Evolutionary conservation across 371 early-diverging fungal species (phyloP), one percentile per base, ranked within the genome.

Genomic region (Mucor piriformis): DNA sequence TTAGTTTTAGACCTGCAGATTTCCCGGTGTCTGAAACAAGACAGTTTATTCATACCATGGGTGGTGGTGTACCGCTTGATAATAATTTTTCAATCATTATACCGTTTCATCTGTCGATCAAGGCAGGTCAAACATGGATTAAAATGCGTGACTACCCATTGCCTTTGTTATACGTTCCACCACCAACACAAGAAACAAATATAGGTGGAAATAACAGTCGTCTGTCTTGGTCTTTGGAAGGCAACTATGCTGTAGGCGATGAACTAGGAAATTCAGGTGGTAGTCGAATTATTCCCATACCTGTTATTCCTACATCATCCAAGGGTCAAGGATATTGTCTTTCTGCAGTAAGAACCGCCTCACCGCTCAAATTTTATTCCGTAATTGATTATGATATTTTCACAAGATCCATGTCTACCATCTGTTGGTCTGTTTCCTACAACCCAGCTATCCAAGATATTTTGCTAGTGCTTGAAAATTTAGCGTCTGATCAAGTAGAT

Each of bases 381-480:
- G 62, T 62, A 2, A 64, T 82, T 6, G 51, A 57, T 8, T 82
- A 83, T 6, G 49, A 59, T 16, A 65, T 86, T 11, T 15, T 50
- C 5, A 72, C 64, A 0, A 51, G 64, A 2, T 57, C 66, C 8
- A 40, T 54, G 40, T 61, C 73, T 0, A 64, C 61, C 29, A 40
- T 79, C 18, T 62, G 73, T 18, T 85, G 85, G 83, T 83, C 87
- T 11, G 63, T 78, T 3, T 73, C 84, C 0, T 68, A 77, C 27
- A 87, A 83, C 35, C 83, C 87, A 3, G 74, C 79, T 3, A 63
- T 89, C 7, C 76, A 78, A 32, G 88, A 91, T 57, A 66, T 88
- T 32, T 60, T 79, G 8, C 72, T 71, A 0, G 73, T 87, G 4
- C 57, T 89, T 15, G 88, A 88, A 34, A 68, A 54, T 2, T 40